Conservation (phyloP, 768 basidiomycete genomes). For the Mycena metata region DNA sequence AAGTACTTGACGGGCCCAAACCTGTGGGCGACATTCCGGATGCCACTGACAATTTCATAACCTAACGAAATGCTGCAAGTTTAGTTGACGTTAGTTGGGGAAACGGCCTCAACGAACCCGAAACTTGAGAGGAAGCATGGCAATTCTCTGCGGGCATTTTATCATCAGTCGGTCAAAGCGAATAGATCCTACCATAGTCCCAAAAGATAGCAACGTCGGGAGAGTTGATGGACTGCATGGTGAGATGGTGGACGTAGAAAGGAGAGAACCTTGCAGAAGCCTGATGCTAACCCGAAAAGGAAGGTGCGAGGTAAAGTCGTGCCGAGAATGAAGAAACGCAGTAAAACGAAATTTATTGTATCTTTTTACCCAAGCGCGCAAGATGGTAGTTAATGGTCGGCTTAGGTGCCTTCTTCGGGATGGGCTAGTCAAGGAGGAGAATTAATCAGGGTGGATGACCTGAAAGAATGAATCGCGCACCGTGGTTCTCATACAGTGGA, state of each 20-base stretch:
- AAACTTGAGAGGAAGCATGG: constrained; percentile 51
- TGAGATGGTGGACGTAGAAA: constrained; percentile 33
- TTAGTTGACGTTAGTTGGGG: background rate
- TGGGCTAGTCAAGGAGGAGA: constrained; percentile 62
- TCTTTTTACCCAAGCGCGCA: constrained; percentile 80
- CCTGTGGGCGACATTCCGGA: constrained; percentile 61
- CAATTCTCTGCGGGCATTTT: constrained; percentile 56
- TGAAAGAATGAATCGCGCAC: constrained; percentile 60
- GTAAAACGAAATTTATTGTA: constrained; percentile 64
- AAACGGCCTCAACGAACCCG: constrained; percentile 19
- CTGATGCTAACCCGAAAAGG: constrained; percentile 20
- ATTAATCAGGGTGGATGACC: constrained; percentile 14
- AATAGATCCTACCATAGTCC: constrained; percentile 49
- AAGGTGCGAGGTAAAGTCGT: constrained; percentile 9
- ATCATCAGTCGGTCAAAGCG: background rate
- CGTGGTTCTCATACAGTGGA: constrained; percentile 88
- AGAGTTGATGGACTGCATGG: constrained; percentile 47
- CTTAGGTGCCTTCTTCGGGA: constrained; percentile 74
- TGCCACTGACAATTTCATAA: constrained; percentile 59
- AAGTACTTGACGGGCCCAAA: constrained; percentile 66
- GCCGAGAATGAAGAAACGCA: constrained; percentile 3
- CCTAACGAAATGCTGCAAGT: constrained; percentile 45
- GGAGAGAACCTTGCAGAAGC: constrained; percentile 15
- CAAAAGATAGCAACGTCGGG: constrained; percentile 60
- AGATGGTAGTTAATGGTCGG: constrained; percentile 93